phyloP scores from a whole-genome alignment of 306 rosid genomes.

The Prunus fruticosa region DNA sequence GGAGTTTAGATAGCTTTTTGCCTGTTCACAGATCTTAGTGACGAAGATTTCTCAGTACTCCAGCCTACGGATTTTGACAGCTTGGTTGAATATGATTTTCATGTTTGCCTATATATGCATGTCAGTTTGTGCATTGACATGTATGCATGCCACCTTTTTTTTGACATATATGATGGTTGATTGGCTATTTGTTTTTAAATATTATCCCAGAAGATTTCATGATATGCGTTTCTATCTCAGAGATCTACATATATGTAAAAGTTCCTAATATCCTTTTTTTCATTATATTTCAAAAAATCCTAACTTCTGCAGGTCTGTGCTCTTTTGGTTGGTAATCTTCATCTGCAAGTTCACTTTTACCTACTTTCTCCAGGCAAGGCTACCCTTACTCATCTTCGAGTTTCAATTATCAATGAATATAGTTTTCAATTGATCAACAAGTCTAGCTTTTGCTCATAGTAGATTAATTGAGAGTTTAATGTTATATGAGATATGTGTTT shows the following conservation, averaged over 20 bases:
- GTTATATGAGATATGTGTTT: not conserved
- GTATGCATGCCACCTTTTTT: not conserved
- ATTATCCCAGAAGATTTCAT: not conserved
- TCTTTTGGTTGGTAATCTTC: conserved; percentile 78
- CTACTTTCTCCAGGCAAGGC: conserved; percentile 92
- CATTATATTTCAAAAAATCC: not conserved
- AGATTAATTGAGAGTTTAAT: conserved; percentile 4
- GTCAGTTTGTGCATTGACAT: not conserved
- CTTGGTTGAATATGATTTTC: not conserved
- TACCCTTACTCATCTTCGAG: conserved; percentile 1
- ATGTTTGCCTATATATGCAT: not conserved
- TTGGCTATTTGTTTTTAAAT: not conserved
- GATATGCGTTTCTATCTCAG: not conserved
- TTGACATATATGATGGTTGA: not conserved
- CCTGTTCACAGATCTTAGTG: not conserved
- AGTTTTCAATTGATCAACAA: not conserved
- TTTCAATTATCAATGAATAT: not conserved
- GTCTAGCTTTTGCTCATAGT: not conserved
- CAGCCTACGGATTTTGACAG: not conserved
- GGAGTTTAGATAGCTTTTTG: not conserved
- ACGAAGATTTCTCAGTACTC: not conserved
- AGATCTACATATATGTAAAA: not conserved
- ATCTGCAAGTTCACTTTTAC: conserved; percentile 85
- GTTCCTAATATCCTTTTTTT: not conserved
- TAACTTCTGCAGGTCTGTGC: conserved; percentile 62